phyloP scores from a whole-genome alignment of 371 early-diverging fungal species.

The Circinella minor region DNA sequence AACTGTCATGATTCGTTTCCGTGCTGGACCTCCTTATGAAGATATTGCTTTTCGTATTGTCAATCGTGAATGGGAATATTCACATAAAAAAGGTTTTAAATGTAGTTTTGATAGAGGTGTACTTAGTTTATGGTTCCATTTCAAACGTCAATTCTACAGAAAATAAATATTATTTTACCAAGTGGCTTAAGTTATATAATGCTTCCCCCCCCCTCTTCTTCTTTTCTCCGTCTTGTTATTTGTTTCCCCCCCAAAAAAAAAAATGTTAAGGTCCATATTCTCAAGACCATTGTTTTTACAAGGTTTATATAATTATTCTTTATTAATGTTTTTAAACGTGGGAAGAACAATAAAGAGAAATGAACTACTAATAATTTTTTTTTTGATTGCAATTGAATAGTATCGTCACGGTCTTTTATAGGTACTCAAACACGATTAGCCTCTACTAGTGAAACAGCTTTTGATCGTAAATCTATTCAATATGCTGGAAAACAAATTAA shows the following conservation, averaged over 20 bases:
- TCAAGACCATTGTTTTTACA: not conserved
- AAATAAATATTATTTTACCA: constrained; percentile 43
- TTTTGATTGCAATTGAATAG: not conserved
- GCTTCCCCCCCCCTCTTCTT: not conserved
- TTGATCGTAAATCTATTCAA: constrained; percentile 17
- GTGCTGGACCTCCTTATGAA: constrained; percentile 94
- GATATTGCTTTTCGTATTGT: constrained; percentile 96
- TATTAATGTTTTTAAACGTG: not conserved
- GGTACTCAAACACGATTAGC: not conserved
- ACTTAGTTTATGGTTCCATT: constrained; percentile 92
- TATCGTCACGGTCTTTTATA: constrained; percentile 1
- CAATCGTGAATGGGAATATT: constrained; percentile 94
- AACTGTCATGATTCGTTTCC: constrained; percentile 87
- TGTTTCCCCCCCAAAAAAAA: not conserved
- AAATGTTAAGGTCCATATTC: constrained; percentile 1
- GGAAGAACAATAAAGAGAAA: too few species aligned
- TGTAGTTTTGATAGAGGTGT: constrained; percentile 92
- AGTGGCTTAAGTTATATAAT: too few species aligned
- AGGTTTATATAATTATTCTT: not conserved
- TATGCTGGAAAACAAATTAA: constrained; percentile 30
- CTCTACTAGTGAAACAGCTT: not conserved
- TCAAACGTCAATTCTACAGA: constrained; percentile 85
- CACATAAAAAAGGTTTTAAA: constrained; percentile 90
- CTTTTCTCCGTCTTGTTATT: not conserved
- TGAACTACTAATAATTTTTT: too few species aligned